A percentile compares a stretch with the other conserved stretches of the same genome.
These are phyloP conservation scores for Trichoderma breve DNA, from an alignment of 2,329 filamentous ascomycete genomes.

Conservation along the genomic window DNA sequence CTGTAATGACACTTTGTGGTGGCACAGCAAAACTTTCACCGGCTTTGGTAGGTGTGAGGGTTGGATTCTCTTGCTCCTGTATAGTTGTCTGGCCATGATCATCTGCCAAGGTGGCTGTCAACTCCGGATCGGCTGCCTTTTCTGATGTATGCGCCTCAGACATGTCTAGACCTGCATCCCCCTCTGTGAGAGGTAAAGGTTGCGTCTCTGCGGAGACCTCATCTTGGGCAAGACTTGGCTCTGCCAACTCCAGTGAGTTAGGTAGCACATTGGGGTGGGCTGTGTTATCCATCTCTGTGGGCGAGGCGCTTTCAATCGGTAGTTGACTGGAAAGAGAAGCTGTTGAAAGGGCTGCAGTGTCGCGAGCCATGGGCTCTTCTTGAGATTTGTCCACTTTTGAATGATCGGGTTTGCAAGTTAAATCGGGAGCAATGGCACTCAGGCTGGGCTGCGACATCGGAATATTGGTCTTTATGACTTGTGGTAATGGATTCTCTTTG, in stretches of 20 bases:
- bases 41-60: neutral
- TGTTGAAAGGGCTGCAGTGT: neutral
- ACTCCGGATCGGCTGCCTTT: neutral
- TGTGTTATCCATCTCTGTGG: neutral
- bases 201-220: neutral
- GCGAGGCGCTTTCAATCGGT: neutral
- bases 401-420: neutral
- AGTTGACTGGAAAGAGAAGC: neutral
- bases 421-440: neutral
- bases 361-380: neutral
- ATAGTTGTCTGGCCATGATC: neutral
- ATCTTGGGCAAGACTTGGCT: neutral
- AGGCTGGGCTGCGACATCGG: neutral
- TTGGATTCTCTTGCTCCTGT: neutral
- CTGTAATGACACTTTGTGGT: neutral
- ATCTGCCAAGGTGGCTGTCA: neutral
- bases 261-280: neutral
- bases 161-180: neutral
- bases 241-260: neutral
- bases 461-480: neutral
- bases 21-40: neutral
- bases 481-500: neutral
- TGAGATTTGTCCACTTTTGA: neutral
- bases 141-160: neutral
- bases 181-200: neutral